Evolutionary conservation across 1,284 basidiomycete species (phyloP), one percentile per base, ranked within the genome.

Genomic region (Apiotrichum porosum): DNA sequence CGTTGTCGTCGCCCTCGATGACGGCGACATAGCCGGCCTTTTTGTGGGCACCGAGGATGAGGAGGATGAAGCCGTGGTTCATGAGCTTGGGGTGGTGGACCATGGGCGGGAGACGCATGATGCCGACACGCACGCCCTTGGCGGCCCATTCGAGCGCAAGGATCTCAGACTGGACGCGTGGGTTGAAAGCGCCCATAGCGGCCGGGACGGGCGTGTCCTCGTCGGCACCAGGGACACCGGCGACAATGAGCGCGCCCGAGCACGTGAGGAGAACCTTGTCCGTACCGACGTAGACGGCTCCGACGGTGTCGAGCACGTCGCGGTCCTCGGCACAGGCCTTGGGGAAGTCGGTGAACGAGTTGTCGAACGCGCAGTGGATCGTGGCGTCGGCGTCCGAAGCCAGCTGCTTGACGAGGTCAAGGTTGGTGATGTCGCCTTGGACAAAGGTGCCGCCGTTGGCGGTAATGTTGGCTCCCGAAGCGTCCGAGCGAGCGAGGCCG

Each of bases 311-410:
- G 36, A 63, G 50, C n/a, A 51, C 54, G 2, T 36, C 50, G 9
- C 13, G 19, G 24, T 66, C 65, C 21, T 41, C 42, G 12, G 17
- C 40, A 33, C 49, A 47, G 12, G 49, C 42, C 26, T 28, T 28
- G 13, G 33, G 34, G 26, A 37, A 58, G 18, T 54, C 42, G 12
- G 24, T 21, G 18, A 55, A 61, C 4, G 22, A 18, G 45, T 65
- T 59, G 32, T 61, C 51, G 54, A 63, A 69, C 0, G 58, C 66
- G 37, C 57, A 43, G 49, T 70, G 68, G 22, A 68, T 58, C 42
- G 61, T 60, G 1, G 54, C 66, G 47, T 66, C 63, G 4, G 57
- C 50, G 14, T 44, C 54, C 10, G 31, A 15, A 0, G 65, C 65
- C 12, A 42, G 52, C 6, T 44, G 21, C 26, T 42, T 38, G 24